Evolutionary conservation across 176 grass and related monocot genomes (phyloP).

Genomic region (Rhynchospora tenuis): DNA sequence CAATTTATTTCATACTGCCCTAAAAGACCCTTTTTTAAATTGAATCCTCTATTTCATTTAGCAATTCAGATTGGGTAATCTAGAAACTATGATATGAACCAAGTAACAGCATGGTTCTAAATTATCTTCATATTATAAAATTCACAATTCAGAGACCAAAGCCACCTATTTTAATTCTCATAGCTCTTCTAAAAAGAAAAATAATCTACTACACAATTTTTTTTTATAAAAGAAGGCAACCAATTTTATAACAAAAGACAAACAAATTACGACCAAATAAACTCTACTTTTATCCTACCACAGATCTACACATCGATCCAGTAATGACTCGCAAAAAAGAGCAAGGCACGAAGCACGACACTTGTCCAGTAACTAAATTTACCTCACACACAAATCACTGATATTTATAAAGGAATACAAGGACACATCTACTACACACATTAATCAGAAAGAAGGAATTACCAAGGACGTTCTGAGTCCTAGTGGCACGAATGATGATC

Average conservation of each 20-base stretch:
- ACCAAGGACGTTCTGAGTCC: slow-evolving; percentile 85
- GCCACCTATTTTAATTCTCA: background rate
- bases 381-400: too few species aligned
- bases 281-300: too few species aligned
- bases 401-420: too few species aligned
- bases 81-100: background rate
- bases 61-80: background rate
- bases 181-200: background rate
- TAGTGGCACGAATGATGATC: slow-evolving; percentile 74
- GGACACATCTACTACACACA: too few species aligned
- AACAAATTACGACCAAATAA: too few species aligned
- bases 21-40: background rate
- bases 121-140: background rate
- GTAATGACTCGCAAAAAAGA: too few species aligned
- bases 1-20: background rate
- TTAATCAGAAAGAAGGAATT: background rate
- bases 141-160: background rate
- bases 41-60: background rate
- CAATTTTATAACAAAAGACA: too few species aligned
- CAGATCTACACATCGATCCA: too few species aligned
- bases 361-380: too few species aligned
- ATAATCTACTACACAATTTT: too few species aligned
- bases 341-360: too few species aligned
- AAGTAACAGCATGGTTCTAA: background rate
- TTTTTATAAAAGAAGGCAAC: too few species aligned